Base-by-base conservation (phyloP, 495 filamentous ascomycete species). In the Neurospora sp. region DNA sequence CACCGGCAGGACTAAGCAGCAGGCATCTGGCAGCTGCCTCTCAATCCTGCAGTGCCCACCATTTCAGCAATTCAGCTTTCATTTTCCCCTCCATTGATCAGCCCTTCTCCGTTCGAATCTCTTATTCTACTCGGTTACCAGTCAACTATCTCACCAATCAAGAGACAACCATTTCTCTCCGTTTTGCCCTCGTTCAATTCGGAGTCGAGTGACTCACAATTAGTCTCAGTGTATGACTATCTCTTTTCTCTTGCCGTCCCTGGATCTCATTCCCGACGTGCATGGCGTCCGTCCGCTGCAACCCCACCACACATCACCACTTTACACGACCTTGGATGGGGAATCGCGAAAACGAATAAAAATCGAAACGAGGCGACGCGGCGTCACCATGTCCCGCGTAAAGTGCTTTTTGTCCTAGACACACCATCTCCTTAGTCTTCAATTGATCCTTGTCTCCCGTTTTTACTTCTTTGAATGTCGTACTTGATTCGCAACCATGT, bases 201-300 rank as follows among this genome's bases (percentile, higher is more conserved):
- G 39, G 71, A 76, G 72, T 79, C 73, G 73, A 75, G 72, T 80
- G 78, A 80, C 74, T 79, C 78, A 74, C 70, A 34, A 34, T 66
- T 19, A 71, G 70, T 62, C 73, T 70, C 72, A 72, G 54, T 42
- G 21, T 71, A 69, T 71, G 28, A 71, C 74, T 66, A 31, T 21
- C 11, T 71, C 10, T 54, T 62, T 9, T 7, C 54, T 31, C 28
- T 66, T 66, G 54, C 54, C 54, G 54, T 66, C 54, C 54, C 28
- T 34, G 39, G 21, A 39, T 71, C 70, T 71, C 70, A 54, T 71
- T 45, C 42, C 70, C 70, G 36, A 28, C 70, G 70, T 28, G 24
- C 28, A 62, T 48, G n/a, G 39, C 42, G 28, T 24, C 24, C 45
- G 38, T 17, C 69, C 70, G 66, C 62, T 70, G 70, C 40, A 62